Percentiles rank a stretch among this genome's conserved stretches.
Evolutionary conservation across 2,329 filamentous ascomycete genomes (phyloP).

Genomic region (Ustulina deusta): DNA sequence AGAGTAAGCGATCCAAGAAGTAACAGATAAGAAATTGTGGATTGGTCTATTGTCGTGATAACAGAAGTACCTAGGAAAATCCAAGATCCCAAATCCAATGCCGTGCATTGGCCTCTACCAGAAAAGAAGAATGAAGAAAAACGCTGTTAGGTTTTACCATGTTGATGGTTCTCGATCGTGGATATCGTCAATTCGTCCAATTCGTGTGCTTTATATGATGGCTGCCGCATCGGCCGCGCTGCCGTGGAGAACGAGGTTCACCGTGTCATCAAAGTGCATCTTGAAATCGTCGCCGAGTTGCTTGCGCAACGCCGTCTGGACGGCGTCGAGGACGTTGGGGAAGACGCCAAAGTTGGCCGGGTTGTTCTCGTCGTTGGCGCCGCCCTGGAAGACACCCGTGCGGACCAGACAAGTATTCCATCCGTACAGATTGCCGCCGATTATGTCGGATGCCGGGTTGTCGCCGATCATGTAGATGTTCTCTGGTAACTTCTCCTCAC

Average conservation of each 20-base stretch:
- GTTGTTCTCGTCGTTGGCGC: conserved; percentile 80
- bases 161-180: conserved; percentile 21
- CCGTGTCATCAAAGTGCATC: conserved; percentile 76
- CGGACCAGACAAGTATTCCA: conserved; percentile 85
- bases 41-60: conserved; percentile 14
- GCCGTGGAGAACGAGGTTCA: conserved; percentile 74
- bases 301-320: conserved; percentile 74
- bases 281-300: conserved; percentile 80
- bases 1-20: too few species aligned
- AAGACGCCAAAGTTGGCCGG: conserved; percentile 83
- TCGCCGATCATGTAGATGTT: conserved; percentile 84
- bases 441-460: conserved; percentile 79
- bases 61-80: not conserved
- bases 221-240: conserved; percentile 62
- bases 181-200: conserved; percentile 39
- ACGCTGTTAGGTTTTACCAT: conserved; percentile 22
- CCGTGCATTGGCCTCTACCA: conserved; percentile 12
- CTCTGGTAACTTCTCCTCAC: conserved; percentile 74
- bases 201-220: conserved; percentile 41
- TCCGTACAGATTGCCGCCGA: conserved; percentile 83
- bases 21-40: not conserved
- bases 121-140: conserved; percentile 2
- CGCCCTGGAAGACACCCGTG: conserved; percentile 83
- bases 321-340: conserved; percentile 77
- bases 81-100: conserved; percentile 13